A percentile compares a stretch with the other conserved stretches of the same genome.
Evolutionary conservation across 768 basidiomycete genomes (phyloP).

Genomic region (Panaeolus papilionaceus): DNA sequence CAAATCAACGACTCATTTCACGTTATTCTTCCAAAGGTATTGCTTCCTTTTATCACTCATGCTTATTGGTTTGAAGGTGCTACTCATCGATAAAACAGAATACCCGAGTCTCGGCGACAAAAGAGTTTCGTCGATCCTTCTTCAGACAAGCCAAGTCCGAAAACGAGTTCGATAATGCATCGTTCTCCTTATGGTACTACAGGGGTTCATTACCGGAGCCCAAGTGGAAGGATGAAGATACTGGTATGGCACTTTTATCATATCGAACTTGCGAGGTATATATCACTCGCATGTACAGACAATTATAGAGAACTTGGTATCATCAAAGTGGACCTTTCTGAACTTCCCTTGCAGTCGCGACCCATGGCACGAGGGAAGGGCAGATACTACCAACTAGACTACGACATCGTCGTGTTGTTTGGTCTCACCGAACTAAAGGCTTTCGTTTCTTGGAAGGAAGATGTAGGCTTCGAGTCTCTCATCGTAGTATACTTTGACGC

Average conservation of each 20-base stretch:
- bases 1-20: constrained; percentile 46
- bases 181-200: constrained; percentile 30
- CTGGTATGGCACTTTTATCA: constrained; percentile 21
- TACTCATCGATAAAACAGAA: too few species aligned
- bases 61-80: too few species aligned
- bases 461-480: constrained; percentile 32
- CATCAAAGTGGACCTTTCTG: constrained; percentile 31
- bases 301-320: constrained; percentile 23
- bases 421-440: constrained; percentile 57
- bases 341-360: constrained; percentile 25
- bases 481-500: not conserved
- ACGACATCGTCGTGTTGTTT: constrained; percentile 48
- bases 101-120: constrained; percentile 6
- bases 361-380: constrained; percentile 21
- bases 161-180: constrained; percentile 22
- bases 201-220: constrained; percentile 26
- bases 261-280: not conserved
- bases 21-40: constrained; percentile 32
- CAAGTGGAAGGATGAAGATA: constrained; percentile 25
- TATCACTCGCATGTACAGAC: constrained; percentile 13
- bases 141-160: constrained; percentile 19
- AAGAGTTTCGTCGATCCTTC: constrained; percentile 18
- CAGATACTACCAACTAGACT: constrained; percentile 35
- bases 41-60: too few species aligned
- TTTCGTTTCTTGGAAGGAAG: constrained; percentile 51